Base-by-base conservation (phyloP, 2,329 filamentous ascomycete species). In the Paraphoma chrysanthemicola region DNA sequence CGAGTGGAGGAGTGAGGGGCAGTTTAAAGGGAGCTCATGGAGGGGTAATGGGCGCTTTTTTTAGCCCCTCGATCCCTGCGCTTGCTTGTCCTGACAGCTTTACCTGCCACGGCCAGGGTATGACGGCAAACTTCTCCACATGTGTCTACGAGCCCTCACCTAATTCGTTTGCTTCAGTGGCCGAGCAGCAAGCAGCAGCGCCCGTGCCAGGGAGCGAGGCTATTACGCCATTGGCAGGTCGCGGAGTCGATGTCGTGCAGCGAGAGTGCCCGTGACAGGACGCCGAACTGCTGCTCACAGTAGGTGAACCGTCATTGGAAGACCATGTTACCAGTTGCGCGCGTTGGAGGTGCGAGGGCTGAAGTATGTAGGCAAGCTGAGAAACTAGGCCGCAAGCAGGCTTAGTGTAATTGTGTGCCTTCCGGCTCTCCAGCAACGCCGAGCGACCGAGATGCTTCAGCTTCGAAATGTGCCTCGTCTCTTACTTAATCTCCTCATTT, bases 1-100 rank as follows among this genome's bases (percentile, higher is more conserved):
- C 14, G n/a, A 16, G 39, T 42, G 16, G 39, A 42, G 39, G 39
- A 42, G 23, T 51, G 62, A 64, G 57, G 59, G 57, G 61, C 54
- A 56, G 56, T 30, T 17, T 38, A 14, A 14, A 33, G 36, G 29
- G 30, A 39, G 17, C 28, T 44, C 18, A 51, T 44, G 47, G 14
- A 46, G 28, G 10, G 29, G 30, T 48, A 48, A 38, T 38, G 45
- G 30, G 30, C 29, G 16, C 31, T 17, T 10, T 18, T 38, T 18
- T 44, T 28, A 18, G 28, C 42, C 42, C 42, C 42, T 18, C 42
- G 10, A 12, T 23, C 17, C 28, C 42, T 23, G 42, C 28, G 42
- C 42, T 28, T 12, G 28, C 42, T 23, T 7, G 14, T 53, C 14
- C 33, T 36, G 10, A 36, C 33, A 36, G 33, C 33, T 36, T 36